Evolutionary conservation across 495 filamentous ascomycete genomes (phyloP), one percentile per base, ranked within the genome.

Genomic region (Aspergillus diversus): DNA sequence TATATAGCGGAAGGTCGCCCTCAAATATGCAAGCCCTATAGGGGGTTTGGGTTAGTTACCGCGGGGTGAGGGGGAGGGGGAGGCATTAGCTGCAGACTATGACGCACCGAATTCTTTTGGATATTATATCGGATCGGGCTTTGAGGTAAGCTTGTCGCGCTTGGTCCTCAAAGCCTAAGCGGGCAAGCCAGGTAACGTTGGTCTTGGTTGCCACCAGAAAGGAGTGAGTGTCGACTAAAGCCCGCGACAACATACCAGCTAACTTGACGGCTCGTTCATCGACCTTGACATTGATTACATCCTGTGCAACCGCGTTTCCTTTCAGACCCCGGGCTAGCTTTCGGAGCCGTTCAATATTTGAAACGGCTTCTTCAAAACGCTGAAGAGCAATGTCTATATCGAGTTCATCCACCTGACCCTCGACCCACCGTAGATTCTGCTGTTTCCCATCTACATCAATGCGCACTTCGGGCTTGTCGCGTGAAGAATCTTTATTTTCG

Each of bases 381-480:
- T 97, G 94, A 32, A 98, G 83, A 1, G 95, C 95, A 57, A 99
- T 95, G 70, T 92, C 88, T 65, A 97, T 97, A 66, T 98, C 96
- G 5, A 99, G 85, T 69, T 97, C 93, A 70, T 99, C 95, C 67
- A 99, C 89, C 76, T 98, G 92, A 48, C 86, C 84, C 70, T 99
- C 95, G 0, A 98, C 92, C 91, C 91, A 97, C 21, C 95, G 90
- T 16, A 99, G 82, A 67, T 93, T 97, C 71, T 97, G 91, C 66
- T 97, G 93, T 68, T 96, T 94, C 27, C 96, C 95, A 67, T 98
- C 95, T 32, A 97, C 92, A 65, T 97, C 96, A 61, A 99, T 92
- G 39, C 96, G 82, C 75, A 97, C 85, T 51, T 86, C 86, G 0
- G 86, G 80, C 33, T 78, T 79, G 65, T 93, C 89, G 68, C 94